Conservation (phyloP, 345 rosid species). For the Pugionium dolabratum region DNA sequence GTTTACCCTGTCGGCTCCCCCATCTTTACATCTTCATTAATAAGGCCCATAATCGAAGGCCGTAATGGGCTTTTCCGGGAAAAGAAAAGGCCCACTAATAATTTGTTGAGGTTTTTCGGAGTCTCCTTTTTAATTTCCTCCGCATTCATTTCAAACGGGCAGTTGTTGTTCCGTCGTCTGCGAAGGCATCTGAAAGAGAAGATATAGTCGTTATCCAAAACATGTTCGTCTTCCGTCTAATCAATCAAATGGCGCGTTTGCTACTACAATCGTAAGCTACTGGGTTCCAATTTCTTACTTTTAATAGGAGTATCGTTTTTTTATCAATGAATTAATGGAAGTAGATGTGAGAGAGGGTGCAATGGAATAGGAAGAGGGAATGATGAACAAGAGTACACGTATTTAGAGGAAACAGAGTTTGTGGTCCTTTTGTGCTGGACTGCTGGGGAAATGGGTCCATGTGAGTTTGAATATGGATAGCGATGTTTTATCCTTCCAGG, state of each 20-base stretch:
- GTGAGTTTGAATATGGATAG: conserved; percentile 41
- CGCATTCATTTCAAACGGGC: conserved; percentile 27
- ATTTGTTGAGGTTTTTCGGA: neutral
- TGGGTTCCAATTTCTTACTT: too few relatives aligned
- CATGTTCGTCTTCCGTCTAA: conserved; percentile 15
- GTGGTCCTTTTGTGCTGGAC: conserved; percentile 24
- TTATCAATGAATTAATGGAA: conserved; percentile 25
- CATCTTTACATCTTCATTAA: neutral
- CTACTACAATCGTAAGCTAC: conserved; percentile 22
- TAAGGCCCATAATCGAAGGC: conserved; percentile 21
- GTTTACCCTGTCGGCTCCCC: neutral
- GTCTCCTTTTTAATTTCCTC: neutral
- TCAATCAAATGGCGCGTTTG: conserved; percentile 24
- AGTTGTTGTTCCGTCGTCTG: conserved; percentile 31
- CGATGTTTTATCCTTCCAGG: conserved; percentile 47
- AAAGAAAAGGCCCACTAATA: neutral
- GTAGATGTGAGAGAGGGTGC: neutral
- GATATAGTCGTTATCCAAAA: conserved; percentile 21
- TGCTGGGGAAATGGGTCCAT: conserved; percentile 31
- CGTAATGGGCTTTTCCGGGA: conserved; percentile 15
- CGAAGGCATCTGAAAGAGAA: conserved; percentile 29
- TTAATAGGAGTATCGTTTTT: neutral
- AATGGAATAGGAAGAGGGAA: conserved; percentile 29
- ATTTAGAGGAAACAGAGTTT: conserved; percentile 18
- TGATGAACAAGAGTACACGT: conserved; percentile 33